Percentiles rank a stretch among this genome's conserved stretches.
Conservation (phyloP, 2,329 filamentous ascomycete genomes). For the Colletotrichum sp. region DNA sequence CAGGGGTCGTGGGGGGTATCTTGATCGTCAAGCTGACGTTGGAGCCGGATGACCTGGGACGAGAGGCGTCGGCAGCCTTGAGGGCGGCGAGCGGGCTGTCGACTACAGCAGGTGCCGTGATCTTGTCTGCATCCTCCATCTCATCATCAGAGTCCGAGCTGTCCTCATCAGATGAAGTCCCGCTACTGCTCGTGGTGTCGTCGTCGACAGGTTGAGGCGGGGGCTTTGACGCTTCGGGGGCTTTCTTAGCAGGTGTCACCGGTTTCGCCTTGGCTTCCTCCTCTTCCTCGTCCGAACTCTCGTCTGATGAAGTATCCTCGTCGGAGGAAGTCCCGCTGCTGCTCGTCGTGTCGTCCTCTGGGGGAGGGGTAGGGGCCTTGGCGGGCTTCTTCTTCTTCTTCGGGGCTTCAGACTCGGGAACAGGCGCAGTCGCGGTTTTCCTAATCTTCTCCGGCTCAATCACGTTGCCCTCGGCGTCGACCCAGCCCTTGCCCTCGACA, state of each 20-base stretch:
- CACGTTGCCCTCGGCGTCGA: conserved; percentile 78
- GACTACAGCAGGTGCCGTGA: not conserved
- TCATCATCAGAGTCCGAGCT: conserved; percentile 27
- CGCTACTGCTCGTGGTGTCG: conserved; percentile 27
- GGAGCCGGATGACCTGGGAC: conserved; percentile 57
- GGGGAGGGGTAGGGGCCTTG: conserved; percentile 4
- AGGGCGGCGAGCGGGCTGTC: conserved; percentile 17
- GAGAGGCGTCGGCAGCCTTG: conserved; percentile 35
- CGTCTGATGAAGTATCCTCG: conserved; percentile 33
- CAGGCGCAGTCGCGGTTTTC: conserved; percentile 26
- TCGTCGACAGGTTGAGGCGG: conserved; percentile 25
- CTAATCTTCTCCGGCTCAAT: conserved; percentile 64
- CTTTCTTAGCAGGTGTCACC: conserved; percentile 10
- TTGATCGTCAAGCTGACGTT: conserved; percentile 58
- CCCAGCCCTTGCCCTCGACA: conserved; percentile 87
- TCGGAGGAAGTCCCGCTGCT: conserved; percentile 42
- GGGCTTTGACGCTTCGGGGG: not conserved
- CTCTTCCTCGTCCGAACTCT: conserved; percentile 33
- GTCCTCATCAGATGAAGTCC: conserved; percentile 25
- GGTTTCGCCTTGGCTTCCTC: conserved; percentile 17
- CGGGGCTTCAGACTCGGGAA: conserved; percentile 27
- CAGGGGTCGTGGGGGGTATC: conserved; percentile 53
- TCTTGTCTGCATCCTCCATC: conserved; percentile 18
- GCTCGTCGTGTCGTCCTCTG: conserved; percentile 37
- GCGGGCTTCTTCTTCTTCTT: conserved; percentile 22